Evolutionary conservation across 2,329 filamentous ascomycete genomes (phyloP).

Genomic region (Paraphaeosphaeria minitans): DNA sequence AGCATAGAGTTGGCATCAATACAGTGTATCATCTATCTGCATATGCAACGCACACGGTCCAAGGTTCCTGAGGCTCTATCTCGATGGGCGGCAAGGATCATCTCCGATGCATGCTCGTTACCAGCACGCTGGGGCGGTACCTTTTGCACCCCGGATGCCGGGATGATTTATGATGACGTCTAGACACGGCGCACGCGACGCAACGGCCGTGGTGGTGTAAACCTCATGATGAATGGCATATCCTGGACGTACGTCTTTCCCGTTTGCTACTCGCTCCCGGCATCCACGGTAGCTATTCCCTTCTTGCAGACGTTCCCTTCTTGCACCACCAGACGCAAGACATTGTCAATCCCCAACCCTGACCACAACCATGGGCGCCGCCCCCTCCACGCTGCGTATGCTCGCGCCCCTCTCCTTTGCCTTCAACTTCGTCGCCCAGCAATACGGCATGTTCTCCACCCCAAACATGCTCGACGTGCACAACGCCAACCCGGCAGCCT

Average conservation of each 20-base stretch:
- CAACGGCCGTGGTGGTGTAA: background rate
- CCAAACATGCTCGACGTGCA: constrained; percentile 67
- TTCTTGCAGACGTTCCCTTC: background rate
- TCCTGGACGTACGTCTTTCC: too few relatives aligned
- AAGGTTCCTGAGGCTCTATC: background rate
- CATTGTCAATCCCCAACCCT: too few relatives aligned
- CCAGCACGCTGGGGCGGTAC: background rate
- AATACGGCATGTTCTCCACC: constrained; percentile 62
- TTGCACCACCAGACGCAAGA: too few relatives aligned
- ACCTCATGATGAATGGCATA: background rate
- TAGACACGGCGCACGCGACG: constrained; percentile 1
- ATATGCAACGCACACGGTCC: background rate
- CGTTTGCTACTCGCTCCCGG: background rate
- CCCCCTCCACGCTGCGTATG: constrained; percentile 59
- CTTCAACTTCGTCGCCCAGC: constrained; percentile 63
- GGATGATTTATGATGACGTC: constrained; percentile 6
- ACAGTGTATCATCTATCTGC: background rate
- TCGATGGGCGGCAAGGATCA: background rate
- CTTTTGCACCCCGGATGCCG: background rate
- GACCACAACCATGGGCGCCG: constrained; percentile 54
- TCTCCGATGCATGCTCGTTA: background rate
- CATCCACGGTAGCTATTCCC: too few relatives aligned
- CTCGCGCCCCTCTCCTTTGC: constrained; percentile 61
- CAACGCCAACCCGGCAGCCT: constrained; percentile 63
- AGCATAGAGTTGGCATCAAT: constrained; percentile 7